These are phyloP conservation scores for Cryptococcus sp. DNA, from an alignment of 1,284 basidiomycete species.

Conservation along the genomic window DNA sequence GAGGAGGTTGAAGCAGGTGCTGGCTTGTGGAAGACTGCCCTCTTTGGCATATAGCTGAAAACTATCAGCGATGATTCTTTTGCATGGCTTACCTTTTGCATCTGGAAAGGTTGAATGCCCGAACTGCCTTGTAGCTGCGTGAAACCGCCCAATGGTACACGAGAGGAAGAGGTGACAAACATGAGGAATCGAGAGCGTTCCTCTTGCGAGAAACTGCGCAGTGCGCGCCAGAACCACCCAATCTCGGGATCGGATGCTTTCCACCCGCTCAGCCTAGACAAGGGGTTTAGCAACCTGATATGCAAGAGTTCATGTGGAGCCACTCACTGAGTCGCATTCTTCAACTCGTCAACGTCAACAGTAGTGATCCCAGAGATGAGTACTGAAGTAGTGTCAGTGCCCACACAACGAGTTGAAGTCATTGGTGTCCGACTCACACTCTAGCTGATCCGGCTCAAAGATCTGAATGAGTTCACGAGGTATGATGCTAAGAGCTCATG, in stretches of 20 bases:
- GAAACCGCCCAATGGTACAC: conserved; percentile 92
- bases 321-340: conserved; percentile 64
- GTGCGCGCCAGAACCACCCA: conserved; percentile 98
- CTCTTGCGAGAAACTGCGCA: conserved; percentile 96
- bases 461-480: conserved; percentile 56
- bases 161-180: conserved; percentile 90
- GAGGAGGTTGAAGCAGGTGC: conserved; percentile 57
- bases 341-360: conserved; percentile 98
- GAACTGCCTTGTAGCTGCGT: conserved; percentile 90
- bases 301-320: background rate
- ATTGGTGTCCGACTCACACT: conserved; percentile 56
- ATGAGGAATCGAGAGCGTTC: conserved; percentile 94
- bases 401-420: no score
- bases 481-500: conserved; percentile 61
- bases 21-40: conserved; percentile 51
- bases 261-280: conserved; percentile 49
- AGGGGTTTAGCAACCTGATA: background rate
- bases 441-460: conserved; percentile 97
- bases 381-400: conserved; percentile 50
- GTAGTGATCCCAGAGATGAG: conserved; percentile 97
- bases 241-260: conserved; percentile 79
- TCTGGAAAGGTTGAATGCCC: conserved; percentile 93
- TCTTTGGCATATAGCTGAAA: conserved; percentile 58
- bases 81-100: conserved; percentile 71
- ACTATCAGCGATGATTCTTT: background rate